Evolutionary conservation across 2,329 filamentous ascomycete species (phyloP).

Genomic region (Alternaria postmessia): DNA sequence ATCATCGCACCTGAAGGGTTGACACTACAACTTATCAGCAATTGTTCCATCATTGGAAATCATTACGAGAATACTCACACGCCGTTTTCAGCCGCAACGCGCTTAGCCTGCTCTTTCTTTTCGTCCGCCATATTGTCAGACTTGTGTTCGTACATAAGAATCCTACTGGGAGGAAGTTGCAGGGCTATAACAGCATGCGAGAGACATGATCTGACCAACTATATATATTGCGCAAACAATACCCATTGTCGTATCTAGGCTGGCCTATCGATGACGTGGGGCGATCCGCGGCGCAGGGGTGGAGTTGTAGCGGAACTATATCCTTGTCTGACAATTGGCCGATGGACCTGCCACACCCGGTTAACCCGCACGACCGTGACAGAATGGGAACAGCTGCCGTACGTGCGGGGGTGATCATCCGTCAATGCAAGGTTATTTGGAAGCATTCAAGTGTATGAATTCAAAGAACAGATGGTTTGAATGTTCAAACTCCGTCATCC

Average conservation of each 20-base stretch:
- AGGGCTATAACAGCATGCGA: background rate
- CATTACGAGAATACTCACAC: constrained; percentile 20
- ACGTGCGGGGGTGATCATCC: background rate
- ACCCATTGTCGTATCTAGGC: background rate
- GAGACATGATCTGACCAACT: background rate
- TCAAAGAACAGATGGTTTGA: background rate
- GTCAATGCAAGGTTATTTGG: background rate
- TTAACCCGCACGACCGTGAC: background rate
- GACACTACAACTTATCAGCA: constrained; percentile 11
- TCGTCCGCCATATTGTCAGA: constrained; percentile 27
- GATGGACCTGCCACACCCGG: background rate
- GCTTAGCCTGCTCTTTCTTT: constrained; percentile 28
- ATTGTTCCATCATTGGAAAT: background rate
- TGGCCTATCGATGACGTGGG: constrained; percentile 16
- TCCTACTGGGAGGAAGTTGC: background rate
- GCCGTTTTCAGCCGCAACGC: constrained; percentile 25
- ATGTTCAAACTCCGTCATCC: background rate
- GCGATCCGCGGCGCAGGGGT: background rate
- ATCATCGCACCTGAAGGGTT: constrained; percentile 28
- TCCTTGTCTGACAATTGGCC: constrained; percentile 8
- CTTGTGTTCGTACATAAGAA: background rate
- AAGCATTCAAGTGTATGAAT: background rate
- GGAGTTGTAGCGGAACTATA: constrained; percentile 3
- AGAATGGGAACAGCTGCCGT: constrained; percentile 2
- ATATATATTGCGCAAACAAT: constrained; percentile 1